Evolutionary conservation across 441 rosid species (phyloP).

Genomic region (Populus hybrid): DNA sequence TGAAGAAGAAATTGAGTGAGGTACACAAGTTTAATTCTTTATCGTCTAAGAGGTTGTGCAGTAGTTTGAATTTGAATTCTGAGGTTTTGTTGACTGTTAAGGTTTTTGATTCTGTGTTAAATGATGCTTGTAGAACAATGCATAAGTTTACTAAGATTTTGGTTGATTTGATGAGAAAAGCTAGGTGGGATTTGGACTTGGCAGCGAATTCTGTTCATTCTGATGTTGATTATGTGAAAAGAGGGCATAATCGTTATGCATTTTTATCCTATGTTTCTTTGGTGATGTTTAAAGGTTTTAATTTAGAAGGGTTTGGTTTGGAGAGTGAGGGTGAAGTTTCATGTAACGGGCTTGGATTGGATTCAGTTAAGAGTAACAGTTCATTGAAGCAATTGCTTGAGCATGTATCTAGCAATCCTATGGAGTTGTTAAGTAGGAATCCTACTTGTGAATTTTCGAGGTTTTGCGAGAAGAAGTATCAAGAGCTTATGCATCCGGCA

Average conservation of each 20-base stretch:
- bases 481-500: conserved; percentile 64
- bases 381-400: conserved; percentile 57
- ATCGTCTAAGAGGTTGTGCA: conserved; percentile 53
- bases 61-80: conserved; percentile 29
- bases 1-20: conserved; percentile 62
- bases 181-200: conserved; percentile 87
- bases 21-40: conserved; percentile 48
- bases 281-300: conserved; percentile 74
- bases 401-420: conserved; percentile 48
- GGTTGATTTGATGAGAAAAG: conserved; percentile 73
- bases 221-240: conserved; percentile 50
- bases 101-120: conserved; percentile 61
- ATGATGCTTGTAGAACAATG: conserved; percentile 59
- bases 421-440: conserved; percentile 43
- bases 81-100: conserved; percentile 58
- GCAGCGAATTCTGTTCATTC: conserved; percentile 63
- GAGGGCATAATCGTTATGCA: conserved; percentile 60
- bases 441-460: conserved; percentile 61
- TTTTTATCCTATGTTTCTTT: conserved; percentile 74
- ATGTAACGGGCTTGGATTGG: conserved; percentile 38
- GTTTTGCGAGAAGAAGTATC: conserved; percentile 68
- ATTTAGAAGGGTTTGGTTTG: conserved; percentile 45
- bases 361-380: conserved; percentile 25
- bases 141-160: conserved; percentile 67
- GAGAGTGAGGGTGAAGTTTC: conserved; percentile 24